Conservation (phyloP, 2,329 filamentous ascomycete genomes). For the Rhytidhysteron rufulum region DNA sequence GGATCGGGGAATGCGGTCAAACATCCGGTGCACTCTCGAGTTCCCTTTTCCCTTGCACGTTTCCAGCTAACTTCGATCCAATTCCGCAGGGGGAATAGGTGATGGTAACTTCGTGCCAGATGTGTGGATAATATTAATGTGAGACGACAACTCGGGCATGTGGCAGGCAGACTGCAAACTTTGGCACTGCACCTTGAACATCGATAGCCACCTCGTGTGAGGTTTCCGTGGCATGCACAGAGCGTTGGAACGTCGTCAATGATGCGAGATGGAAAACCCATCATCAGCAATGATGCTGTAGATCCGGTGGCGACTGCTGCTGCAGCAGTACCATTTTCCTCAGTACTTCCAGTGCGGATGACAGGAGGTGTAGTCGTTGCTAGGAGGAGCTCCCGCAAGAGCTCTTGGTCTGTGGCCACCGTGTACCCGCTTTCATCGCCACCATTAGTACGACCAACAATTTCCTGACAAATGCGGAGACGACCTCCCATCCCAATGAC, state of each 20-base stretch:
- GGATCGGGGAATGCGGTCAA: conserved; percentile 63
- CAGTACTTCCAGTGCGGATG: conserved; percentile 60
- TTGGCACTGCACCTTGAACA: conserved; percentile 87
- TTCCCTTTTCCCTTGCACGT: conserved; percentile 51
- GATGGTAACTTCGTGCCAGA: conserved; percentile 36
- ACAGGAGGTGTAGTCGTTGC: conserved; percentile 85
- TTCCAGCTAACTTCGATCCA: conserved; percentile 89
- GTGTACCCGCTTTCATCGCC: conserved; percentile 74
- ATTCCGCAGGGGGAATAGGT: conserved; percentile 59
- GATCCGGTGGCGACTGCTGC: conserved; percentile 34
- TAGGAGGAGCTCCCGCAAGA: conserved; percentile 87
- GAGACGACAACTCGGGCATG: conserved; percentile 86
- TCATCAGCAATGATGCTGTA: conserved; percentile 71
- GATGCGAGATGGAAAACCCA: conserved; percentile 91
- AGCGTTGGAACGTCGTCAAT: conserved; percentile 69
- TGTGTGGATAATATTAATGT: conserved; percentile 87
- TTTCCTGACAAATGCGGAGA: conserved; percentile 85
- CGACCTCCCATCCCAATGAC: conserved; percentile 89
- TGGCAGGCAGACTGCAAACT: conserved; percentile 84
- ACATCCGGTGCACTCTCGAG: conserved; percentile 71
- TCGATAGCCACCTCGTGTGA: conserved; percentile 78
- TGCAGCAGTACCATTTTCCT: conserved; percentile 37
- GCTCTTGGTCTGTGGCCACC: conserved; percentile 79
- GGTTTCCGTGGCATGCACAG: conserved; percentile 86
- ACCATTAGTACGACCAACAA: conserved; percentile 82